Base-by-base conservation (phyloP, 768 basidiomycete genomes). In the Trametes villosa region DNA sequence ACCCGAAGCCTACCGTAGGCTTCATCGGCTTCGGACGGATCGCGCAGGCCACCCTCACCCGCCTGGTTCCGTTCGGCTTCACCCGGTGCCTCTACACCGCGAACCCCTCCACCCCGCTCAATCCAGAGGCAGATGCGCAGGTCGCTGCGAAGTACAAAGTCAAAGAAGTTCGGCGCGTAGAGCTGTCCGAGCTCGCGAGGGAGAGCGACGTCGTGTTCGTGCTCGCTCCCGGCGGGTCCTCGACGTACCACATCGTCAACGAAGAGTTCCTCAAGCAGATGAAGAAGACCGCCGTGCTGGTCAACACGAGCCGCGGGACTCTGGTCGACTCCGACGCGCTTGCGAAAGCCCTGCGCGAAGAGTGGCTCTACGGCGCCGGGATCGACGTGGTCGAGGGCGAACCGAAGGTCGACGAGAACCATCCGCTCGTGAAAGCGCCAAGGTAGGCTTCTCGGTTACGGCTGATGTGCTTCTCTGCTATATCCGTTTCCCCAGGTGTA, bases 11-110 rank as follows among this genome's bases (percentile, higher is more conserved):
- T 42, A 96, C 88, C 1, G 85, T 88, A 2, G 95, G 94, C 1
- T 97, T 98, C 77, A 79, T 98, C 31, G 97, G 97, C 13, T 98
- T 98, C 67, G 96, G 96, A 7, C 86, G 96, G 26, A 98, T 98
- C 66, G 86, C 94, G 0, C 92, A 95, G 67, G 89, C 89, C 22
- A 91, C 89, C 0, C 82, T 96, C 41, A 74, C 81, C 2, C 86
- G 96, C 3, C 83, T 98, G 36, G 75, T 91, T 11, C 86, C 91
- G 0, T 98, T 98, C 70, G 94, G 90, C 26, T 80, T 93, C 68
- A 89, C 85, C 0, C 78, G 84, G 65, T 87, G 86, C 64, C 64
- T 96, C 42, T 96, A 94, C 75, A 72, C 81, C 5, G 79, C 81
- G 9, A 86, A 82, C 62, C 84, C 89, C 0, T 71, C 78, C 11